A percentile compares a stretch with the other conserved stretches of the same genome.
Conservation (phyloP, 2,329 filamentous ascomycete species). For the Aspergillus udagawae region DNA sequence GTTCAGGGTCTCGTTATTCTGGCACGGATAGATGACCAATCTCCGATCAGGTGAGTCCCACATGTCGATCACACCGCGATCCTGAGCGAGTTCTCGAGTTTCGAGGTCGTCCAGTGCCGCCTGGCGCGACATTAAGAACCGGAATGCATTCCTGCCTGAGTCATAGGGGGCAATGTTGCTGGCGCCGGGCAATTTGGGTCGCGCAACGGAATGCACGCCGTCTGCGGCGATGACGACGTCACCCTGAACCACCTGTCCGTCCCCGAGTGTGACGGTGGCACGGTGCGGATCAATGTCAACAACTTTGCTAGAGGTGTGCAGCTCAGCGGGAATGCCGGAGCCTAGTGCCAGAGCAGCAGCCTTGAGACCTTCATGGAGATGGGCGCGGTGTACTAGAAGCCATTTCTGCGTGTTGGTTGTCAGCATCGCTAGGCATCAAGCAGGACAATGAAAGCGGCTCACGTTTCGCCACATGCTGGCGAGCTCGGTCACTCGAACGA, state of each 20-base stretch:
- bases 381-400: no score
- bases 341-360: no score
- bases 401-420: no score
- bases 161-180: constrained; percentile 35
- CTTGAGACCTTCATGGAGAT: no score
- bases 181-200: constrained; percentile 24
- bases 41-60: constrained; percentile 42
- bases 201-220: constrained; percentile 43
- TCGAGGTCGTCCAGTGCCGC: constrained; percentile 40
- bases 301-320: constrained; percentile 42
- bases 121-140: constrained; percentile 52
- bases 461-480: no score
- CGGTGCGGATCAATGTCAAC: constrained; percentile 40
- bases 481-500: no score
- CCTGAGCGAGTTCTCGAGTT: constrained; percentile 35
- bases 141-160: constrained; percentile 55
- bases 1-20: constrained; percentile 46
- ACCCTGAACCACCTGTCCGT: constrained; percentile 32
- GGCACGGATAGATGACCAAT: constrained; percentile 47
- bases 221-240: constrained; percentile 49
- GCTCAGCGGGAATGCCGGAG: no score
- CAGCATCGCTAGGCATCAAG: no score
- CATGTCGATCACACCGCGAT: constrained; percentile 42
- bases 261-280: constrained; percentile 44
- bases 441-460: no score